Evolutionary conservation across 768 basidiomycete genomes (phyloP).

Genomic region (Suillus decipiens): DNA sequence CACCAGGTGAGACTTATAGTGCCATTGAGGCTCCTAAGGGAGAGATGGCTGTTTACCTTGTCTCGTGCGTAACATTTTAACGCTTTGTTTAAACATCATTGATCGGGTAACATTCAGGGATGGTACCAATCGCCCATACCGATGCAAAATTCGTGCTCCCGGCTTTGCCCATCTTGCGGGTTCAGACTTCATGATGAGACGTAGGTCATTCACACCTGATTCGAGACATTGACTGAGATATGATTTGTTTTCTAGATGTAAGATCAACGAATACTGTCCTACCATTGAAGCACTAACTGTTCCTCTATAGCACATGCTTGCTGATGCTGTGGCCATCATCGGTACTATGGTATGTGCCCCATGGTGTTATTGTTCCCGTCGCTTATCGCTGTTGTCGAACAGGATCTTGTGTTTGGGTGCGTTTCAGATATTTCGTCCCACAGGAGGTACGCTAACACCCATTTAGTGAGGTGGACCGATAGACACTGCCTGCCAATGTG

Average conservation of each 20-base stretch:
- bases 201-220: constrained; percentile 44
- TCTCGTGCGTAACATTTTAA: constrained; percentile 61
- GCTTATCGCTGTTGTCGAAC: constrained; percentile 14
- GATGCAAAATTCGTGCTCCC: constrained; percentile 96
- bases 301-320: constrained; percentile 72
- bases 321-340: constrained; percentile 95
- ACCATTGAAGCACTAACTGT: constrained; percentile 14
- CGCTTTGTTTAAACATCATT: constrained; percentile 3
- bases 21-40: constrained; percentile 99
- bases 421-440: constrained; percentile 32
- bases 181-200: constrained; percentile 97
- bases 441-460: background rate
- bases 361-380: constrained; percentile 10
- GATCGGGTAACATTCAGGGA: constrained; percentile 50
- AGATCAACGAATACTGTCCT: constrained; percentile 17
- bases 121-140: constrained; percentile 93
- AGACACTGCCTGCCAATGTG: constrained; percentile 19
- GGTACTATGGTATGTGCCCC: constrained; percentile 83
- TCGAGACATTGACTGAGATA: constrained; percentile 8
- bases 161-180: constrained; percentile 96
- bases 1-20: constrained; percentile 93
- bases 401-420: constrained; percentile 94
- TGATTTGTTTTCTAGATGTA: constrained; percentile 36
- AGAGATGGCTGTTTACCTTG: constrained; percentile 98
- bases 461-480: constrained; percentile 34